Evolutionary conservation across 2,329 filamentous ascomycete species (phyloP).

Genomic region (Botrytis cinerea): DNA sequence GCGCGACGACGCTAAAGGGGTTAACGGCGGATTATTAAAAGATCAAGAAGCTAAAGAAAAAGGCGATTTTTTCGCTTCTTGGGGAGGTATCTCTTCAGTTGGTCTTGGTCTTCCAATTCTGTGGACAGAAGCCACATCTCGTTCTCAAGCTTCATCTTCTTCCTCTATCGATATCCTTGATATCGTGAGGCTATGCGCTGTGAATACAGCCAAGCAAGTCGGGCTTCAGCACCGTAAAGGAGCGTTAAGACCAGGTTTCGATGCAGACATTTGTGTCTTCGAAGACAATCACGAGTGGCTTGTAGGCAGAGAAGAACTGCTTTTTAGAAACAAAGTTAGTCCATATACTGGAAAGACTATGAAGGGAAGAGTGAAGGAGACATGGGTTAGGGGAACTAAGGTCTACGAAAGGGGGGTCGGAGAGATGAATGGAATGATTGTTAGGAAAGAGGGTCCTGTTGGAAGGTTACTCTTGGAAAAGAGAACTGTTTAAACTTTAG

Average conservation of each 20-base stretch:
- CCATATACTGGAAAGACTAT: constrained; percentile 62
- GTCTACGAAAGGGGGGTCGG: constrained; percentile 38
- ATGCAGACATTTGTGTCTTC: constrained; percentile 90
- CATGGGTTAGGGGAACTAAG: constrained; percentile 40
- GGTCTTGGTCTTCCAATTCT: constrained; percentile 90
- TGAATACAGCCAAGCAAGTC: constrained; percentile 85
- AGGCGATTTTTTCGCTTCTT: constrained; percentile 93
- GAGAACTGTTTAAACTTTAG: constrained; percentile 29
- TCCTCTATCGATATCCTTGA: constrained; percentile 58
- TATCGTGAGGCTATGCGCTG: constrained; percentile 81
- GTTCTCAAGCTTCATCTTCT: constrained; percentile 34
- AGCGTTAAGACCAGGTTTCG: constrained; percentile 76
- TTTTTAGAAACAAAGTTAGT: constrained; percentile 53
- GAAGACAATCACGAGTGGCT: constrained; percentile 80
- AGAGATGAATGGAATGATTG: constrained; percentile 49
- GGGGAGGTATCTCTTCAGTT: constrained; percentile 94
- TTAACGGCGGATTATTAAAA: constrained; percentile 33
- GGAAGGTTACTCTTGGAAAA: constrained; percentile 55
- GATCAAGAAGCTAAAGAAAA: constrained; percentile 46
- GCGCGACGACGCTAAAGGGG: constrained; percentile 31
- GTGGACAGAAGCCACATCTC: constrained; percentile 53
- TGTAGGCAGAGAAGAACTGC: constrained; percentile 75
- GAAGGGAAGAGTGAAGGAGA: constrained; percentile 49
- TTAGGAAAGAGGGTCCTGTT: constrained; percentile 46
- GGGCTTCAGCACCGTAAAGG: constrained; percentile 81